phyloP scores from a whole-genome alignment of 176 grass and related monocot genomes.

The Hsuehochloa calcarea region DNA sequence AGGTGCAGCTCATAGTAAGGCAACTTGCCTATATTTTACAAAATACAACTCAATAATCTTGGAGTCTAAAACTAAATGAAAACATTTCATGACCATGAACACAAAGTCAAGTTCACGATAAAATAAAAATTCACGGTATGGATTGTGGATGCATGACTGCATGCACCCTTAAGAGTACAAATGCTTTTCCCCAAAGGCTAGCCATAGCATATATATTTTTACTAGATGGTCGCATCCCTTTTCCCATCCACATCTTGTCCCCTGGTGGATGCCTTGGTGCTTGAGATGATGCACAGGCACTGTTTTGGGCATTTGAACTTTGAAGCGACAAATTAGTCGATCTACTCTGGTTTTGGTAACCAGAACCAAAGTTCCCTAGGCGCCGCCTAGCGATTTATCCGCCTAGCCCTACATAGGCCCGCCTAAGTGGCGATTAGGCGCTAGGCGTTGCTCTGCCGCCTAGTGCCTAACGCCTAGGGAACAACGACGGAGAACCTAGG shows the following conservation, averaged over 20 bases:
- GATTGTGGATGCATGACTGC: not conserved
- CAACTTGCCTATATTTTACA: not conserved
- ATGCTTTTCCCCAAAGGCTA: not conserved
- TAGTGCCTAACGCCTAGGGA: no score
- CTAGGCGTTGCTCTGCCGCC: no score
- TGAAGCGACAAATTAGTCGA: not conserved
- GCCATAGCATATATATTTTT: not conserved
- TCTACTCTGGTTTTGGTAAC: not conserved
- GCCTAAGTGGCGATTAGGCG: no score
- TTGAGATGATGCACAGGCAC: not conserved
- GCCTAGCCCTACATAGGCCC: no score
- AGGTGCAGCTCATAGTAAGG: not conserved
- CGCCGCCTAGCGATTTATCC: no score
- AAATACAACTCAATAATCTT: not conserved
- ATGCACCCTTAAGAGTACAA: not conserved
- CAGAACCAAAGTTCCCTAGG: not conserved
- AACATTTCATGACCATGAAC: not conserved
- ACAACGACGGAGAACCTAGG: no score
- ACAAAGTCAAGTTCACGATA: not conserved
- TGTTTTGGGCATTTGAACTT: not conserved
- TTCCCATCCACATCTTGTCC: not conserved
- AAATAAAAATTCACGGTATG: not conserved
- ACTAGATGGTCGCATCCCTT: not conserved
- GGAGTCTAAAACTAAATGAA: not conserved
- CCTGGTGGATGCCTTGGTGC: not conserved